These are phyloP conservation scores for Plasmodium blacklocki DNA, from an alignment of 169 alveolate genomes.

Conservation along the genomic window DNA sequence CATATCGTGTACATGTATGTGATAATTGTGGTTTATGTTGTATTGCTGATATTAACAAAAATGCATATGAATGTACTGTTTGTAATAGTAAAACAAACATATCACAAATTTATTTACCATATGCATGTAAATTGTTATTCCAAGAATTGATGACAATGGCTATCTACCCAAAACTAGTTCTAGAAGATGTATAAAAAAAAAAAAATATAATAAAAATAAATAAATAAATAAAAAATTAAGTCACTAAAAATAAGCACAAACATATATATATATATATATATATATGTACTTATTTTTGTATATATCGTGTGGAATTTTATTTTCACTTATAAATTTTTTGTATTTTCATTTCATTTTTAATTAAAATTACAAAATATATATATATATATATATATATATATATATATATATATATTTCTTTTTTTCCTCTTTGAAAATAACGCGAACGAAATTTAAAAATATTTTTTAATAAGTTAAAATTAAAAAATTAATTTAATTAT, in stretches of 20 bases:
- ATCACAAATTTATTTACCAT: constrained; percentile 97
- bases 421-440: too few relatives aligned
- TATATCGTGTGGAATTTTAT: too few relatives aligned
- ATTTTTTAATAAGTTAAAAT: too few relatives aligned
- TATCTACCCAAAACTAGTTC: constrained; percentile 96
- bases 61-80: constrained; percentile 92
- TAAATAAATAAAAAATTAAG: background rate
- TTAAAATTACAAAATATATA: too few relatives aligned
- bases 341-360: too few relatives aligned
- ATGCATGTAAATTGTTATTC: constrained; percentile 97
- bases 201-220: background rate
- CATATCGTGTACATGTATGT: constrained; percentile 99
- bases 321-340: too few relatives aligned
- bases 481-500: too few relatives aligned
- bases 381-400: too few relatives aligned
- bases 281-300: too few relatives aligned
- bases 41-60: constrained; percentile 94
- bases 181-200: constrained; percentile 39
- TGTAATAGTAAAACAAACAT: constrained; percentile 94
- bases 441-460: too few relatives aligned
- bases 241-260: background rate
- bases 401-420: too few relatives aligned
- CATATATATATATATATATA: background rate
- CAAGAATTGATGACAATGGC: constrained; percentile 99
- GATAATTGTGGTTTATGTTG: constrained; percentile 97